Percentiles rank a stretch among this genome's conserved stretches.
Conservation (phyloP, 805 yeast species). For the Candida cerambycidarum region DNA sequence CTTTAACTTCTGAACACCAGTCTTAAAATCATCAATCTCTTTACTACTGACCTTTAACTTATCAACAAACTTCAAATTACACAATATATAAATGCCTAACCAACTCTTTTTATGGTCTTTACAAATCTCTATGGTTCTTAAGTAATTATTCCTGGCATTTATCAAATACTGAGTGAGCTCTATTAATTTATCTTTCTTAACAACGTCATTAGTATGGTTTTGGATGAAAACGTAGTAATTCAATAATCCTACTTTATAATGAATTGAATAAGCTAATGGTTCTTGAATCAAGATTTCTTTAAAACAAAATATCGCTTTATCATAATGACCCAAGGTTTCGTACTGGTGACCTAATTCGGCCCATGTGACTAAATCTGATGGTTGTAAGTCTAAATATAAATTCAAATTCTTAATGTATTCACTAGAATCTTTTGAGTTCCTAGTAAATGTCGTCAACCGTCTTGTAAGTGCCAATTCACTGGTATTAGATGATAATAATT, state of each 20-base stretch:
- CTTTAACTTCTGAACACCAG: slow-evolving; percentile 24
- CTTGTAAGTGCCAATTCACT: slow-evolving; percentile 39
- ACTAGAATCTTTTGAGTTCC: slow-evolving; percentile 18
- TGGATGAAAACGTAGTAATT: slow-evolving; percentile 32
- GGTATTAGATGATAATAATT: slow-evolving; percentile 26
- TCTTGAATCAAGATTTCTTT: slow-evolving; percentile 68
- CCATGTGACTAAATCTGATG: slow-evolving; percentile 79
- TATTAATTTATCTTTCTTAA: slow-evolving; percentile 29
- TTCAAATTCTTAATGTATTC: slow-evolving; percentile 57
- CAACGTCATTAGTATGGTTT: slow-evolving; percentile 5
- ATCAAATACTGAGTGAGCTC: slow-evolving; percentile 24
- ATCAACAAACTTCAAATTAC: slow-evolving; percentile 17
- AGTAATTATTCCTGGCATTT: slow-evolving; percentile 47
- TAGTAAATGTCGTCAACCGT: slow-evolving; percentile 35
- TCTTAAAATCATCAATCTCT: slow-evolving; percentile 22
- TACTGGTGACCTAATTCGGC: slow-evolving; percentile 73
- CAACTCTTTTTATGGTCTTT: slow-evolving; percentile 70
- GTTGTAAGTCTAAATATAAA: slow-evolving; percentile 58
- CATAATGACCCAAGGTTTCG: slow-evolving; percentile 56
- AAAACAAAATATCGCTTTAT: slow-evolving; percentile 62
- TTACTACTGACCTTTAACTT: slow-evolving; percentile 18
- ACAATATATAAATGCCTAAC: slow-evolving; percentile 57
- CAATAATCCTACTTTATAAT: slow-evolving; percentile 56
- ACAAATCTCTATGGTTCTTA: slow-evolving; percentile 76
- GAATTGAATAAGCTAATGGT: slow-evolving; percentile 70